These are phyloP conservation scores for Trapa incisa DNA, from an alignment of 345 rosid genomes.

Conservation along the genomic window DNA sequence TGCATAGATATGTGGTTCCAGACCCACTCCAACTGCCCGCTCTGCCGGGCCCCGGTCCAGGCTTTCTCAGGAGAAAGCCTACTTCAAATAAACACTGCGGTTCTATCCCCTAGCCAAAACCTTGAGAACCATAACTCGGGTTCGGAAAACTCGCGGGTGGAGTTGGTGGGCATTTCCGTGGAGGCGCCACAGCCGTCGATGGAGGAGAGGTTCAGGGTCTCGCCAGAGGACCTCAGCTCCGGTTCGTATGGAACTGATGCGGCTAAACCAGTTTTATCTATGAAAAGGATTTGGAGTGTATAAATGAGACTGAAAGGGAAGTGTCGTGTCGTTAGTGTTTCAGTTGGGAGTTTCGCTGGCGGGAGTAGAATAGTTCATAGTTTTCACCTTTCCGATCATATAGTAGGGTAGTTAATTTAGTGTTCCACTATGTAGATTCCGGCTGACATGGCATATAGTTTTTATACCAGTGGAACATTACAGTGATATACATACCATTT, in stretches of 20 bases:
- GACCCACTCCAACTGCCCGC: slow-evolving; percentile 63
- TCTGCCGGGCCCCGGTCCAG: slow-evolving; percentile 66
- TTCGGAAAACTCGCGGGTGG: neutral
- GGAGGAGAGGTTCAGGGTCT: slow-evolving; percentile 9
- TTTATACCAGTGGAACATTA: neutral
- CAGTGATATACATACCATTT: neutral
- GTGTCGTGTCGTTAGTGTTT: neutral
- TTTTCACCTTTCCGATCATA: no score
- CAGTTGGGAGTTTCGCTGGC: neutral
- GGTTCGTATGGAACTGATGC: slow-evolving; percentile 5
- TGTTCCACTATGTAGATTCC: neutral
- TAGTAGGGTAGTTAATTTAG: no score
- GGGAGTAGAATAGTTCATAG: neutral
- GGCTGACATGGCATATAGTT: slow-evolving; percentile 1
- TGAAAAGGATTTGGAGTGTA: slow-evolving; percentile 25
- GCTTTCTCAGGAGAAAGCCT: slow-evolving; percentile 1
- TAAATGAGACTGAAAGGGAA: neutral
- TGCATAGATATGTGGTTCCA: slow-evolving; percentile 84
- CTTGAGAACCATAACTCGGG: neutral
- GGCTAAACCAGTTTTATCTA: slow-evolving; percentile 19
- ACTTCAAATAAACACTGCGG: neutral
- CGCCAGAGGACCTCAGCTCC: slow-evolving; percentile 10
- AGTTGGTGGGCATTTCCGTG: slow-evolving; percentile 9
- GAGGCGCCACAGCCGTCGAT: slow-evolving; percentile 14
- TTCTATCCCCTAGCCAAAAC: neutral